These are phyloP conservation scores for Aspergillus puulaauensis DNA, from an alignment of 2,329 filamentous ascomycete species.

Conservation along the genomic window DNA sequence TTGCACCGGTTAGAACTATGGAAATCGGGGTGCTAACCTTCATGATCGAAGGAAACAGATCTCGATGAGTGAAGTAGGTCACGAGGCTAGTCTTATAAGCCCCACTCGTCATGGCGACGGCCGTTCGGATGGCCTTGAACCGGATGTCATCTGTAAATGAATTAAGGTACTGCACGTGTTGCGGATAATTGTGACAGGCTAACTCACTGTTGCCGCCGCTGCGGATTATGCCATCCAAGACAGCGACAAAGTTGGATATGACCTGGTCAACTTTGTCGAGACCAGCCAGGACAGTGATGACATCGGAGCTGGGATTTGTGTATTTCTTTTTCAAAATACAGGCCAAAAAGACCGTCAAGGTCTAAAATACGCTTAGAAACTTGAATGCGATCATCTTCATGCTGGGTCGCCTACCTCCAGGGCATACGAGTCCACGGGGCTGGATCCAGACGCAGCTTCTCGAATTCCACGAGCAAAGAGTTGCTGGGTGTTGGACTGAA, in stretches of 20 bases:
- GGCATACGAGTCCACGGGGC: conserved; percentile 71
- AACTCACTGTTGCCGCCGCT: conserved; percentile 68
- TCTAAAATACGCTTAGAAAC: conserved; percentile 57
- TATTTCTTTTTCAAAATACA: conserved; percentile 84
- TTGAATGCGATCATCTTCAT: conserved; percentile 30
- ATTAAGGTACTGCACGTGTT: conserved; percentile 1
- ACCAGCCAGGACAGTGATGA: conserved; percentile 85
- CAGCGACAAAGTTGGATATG: conserved; percentile 83
- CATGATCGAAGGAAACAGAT: conserved; percentile 91
- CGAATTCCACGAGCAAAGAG: conserved; percentile 73
- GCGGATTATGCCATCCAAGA: conserved; percentile 78
- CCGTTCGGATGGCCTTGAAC: conserved; percentile 75
- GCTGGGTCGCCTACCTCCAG: conserved; percentile 65
- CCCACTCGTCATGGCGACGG: conserved; percentile 83
- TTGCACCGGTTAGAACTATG: background rate
- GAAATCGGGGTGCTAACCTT: conserved; percentile 59
- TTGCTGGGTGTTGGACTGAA: conserved; percentile 66
- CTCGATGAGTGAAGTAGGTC: conserved; percentile 91
- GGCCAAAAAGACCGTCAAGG: conserved; percentile 82
- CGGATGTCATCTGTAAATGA: conserved; percentile 65
- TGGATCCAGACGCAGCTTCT: conserved; percentile 61
- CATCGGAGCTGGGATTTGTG: conserved; percentile 90
- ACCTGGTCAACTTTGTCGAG: conserved; percentile 83
- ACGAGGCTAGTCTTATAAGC: conserved; percentile 93
- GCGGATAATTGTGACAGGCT: background rate